Base-by-base conservation (phyloP, 129 eudicot genomes). In the Ambrosia artemisiifolia region DNA sequence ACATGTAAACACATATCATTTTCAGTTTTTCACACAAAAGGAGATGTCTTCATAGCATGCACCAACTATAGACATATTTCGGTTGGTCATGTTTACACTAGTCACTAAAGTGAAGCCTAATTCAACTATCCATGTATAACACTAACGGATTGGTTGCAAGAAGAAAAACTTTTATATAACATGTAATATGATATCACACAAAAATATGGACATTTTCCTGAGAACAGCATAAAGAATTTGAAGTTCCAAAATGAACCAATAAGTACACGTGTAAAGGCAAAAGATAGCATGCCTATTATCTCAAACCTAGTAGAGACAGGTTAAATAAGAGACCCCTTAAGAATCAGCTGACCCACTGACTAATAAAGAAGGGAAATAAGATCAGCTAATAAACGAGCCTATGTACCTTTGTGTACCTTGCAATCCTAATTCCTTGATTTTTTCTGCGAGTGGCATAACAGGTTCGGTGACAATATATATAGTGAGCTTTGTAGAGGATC, bases 381-480 rank as follows among this genome's bases (percentile, higher is more conserved):
- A 36, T 5, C 43, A 36, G 43, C 7, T 36, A 36, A 7, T n/a
- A 43, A 43, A 74, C 38, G 53, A 44, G 64, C 20, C 47, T 54
- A 28, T 65, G 70, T 80, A 93, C 98, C 96, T 93, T 79, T 84
- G 95, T 74, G 76, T 83, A 65, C 98, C 98, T 82, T 87, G 80
- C 78, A 93, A 80, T 70, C 95, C 95, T 80, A 93, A 82, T 81
- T 93, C 98, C 88, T 82, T 93, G 60, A 93, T 85, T 82, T 93
- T 89, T 76, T 93, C 96, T 12, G 95, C 84, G 67, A 93, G 83
- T 63, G 96, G 98, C 96, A 87, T 89, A 62, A 93, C 98, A 53
- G 98, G 95, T 80, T 93, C 98, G 13, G 98, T 93, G 38, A 93
- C 98, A 44, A 93, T 85, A 80, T 93, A 93, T 54, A 93, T 93